These are phyloP conservation scores for Odonthalia washingtoniensis DNA, from an alignment of 31 red algal genomes.

Conservation along the genomic window DNA sequence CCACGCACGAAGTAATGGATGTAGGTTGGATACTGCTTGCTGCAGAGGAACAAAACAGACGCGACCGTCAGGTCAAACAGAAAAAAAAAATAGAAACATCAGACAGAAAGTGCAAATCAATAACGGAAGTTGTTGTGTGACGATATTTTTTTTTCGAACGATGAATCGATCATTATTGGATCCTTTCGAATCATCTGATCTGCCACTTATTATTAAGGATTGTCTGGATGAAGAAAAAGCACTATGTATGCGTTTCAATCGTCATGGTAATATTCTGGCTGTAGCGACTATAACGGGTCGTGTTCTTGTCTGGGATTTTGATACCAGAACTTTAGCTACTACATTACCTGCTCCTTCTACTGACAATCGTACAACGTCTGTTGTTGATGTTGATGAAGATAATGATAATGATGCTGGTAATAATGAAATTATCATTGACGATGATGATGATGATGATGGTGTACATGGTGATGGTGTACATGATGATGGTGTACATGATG, in stretches of 20 bases:
- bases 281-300: conserved; percentile 63
- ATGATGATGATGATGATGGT: neutral
- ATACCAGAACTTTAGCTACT: conserved; percentile 72
- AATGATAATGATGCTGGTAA: no score
- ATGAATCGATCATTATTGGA: conserved; percentile 93
- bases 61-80: no score
- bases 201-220: conserved; percentile 76
- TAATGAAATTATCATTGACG: no score
- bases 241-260: conserved; percentile 89
- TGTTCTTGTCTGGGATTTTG: conserved; percentile 91
- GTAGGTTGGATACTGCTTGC: no score
- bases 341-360: no score
- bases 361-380: no score
- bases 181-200: conserved; percentile 80
- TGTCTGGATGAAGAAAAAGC: conserved; percentile 68
- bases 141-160: neutral
- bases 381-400: no score
- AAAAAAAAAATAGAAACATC: no score
- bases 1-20: no score
- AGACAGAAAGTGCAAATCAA: no score
- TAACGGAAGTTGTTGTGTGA: no score
- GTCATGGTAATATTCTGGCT: conserved; percentile 93
- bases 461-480: neutral
- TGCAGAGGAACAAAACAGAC: no score
- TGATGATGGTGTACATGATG: neutral